A percentile compares a stretch with the other conserved stretches of the same genome.
Evolutionary conservation across 2,329 filamentous ascomycete genomes (phyloP).

Genomic region (Alternaria ethzedia): DNA sequence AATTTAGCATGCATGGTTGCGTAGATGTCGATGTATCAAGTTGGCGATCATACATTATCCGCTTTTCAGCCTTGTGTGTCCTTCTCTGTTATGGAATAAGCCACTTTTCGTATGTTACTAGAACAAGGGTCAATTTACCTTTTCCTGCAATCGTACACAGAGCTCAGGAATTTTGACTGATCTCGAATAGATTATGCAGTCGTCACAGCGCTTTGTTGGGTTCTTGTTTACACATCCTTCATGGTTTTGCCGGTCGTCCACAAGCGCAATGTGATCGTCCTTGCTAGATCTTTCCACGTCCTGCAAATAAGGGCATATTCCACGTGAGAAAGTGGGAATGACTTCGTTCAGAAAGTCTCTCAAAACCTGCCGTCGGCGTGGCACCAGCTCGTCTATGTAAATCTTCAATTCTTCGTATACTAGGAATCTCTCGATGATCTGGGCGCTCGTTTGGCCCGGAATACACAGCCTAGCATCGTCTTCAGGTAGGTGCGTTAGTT

Average conservation of each 20-base stretch:
- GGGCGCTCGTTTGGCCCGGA: neutral
- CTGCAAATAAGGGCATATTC: accelerated
- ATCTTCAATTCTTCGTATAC: no score
- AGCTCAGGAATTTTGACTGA: neutral
- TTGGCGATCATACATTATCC: neutral
- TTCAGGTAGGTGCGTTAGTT: no score
- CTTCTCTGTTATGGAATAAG: neutral
- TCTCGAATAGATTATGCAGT: neutral
- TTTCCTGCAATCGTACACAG: neutral
- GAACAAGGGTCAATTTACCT: neutral
- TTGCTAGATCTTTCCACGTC: neutral
- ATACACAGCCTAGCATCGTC: no score
- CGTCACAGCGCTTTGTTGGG: neutral
- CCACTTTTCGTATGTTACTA: no score
- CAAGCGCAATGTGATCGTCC: neutral
- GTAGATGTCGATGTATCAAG: no score
- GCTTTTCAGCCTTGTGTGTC: neutral
- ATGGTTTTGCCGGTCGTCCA: neutral
- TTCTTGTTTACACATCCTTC: neutral
- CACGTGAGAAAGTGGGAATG: accelerated
- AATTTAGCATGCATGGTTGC: neutral
- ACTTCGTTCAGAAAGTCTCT: neutral
- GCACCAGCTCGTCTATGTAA: no score
- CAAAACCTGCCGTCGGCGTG: neutral
- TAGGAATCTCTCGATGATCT: neutral